phyloP scores from a whole-genome alignment of 306 rosid genomes.

The Quercus suber region DNA sequence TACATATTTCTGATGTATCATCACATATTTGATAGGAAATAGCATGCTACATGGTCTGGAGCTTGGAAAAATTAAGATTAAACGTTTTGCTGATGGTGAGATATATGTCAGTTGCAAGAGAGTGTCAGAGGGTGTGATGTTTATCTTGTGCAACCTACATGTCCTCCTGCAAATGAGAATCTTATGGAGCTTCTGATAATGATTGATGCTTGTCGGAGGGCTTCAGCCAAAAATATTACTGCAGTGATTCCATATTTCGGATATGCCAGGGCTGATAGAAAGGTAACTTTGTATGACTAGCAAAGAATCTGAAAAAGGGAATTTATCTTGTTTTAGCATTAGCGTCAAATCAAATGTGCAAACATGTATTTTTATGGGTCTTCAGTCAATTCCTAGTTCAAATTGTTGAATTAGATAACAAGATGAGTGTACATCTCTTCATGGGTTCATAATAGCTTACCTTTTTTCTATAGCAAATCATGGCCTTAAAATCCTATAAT shows the following conservation, averaged over 20 bases:
- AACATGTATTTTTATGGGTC: background rate
- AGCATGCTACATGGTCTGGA: slow-evolving; percentile 91
- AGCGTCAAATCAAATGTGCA: background rate
- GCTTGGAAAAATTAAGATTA: slow-evolving; percentile 81
- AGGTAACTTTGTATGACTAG: slow-evolving; percentile 38
- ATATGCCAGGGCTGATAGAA: slow-evolving; percentile 97
- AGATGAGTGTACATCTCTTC: background rate
- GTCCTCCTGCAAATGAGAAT: slow-evolving; percentile 96
- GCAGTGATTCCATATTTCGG: slow-evolving; percentile 96
- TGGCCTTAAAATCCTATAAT: background rate
- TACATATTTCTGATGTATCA: slow-evolving; percentile 3
- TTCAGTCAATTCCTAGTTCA: background rate
- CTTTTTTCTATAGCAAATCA: background rate
- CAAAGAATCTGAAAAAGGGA: background rate
- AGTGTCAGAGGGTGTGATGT: slow-evolving; percentile 97
- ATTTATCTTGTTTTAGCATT: background rate
- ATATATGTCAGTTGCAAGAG: slow-evolving; percentile 97
- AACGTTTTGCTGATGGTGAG: slow-evolving; percentile 97
- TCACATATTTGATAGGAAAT: slow-evolving; percentile 55
- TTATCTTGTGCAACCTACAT: slow-evolving; percentile 92
- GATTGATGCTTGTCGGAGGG: slow-evolving; percentile 96
- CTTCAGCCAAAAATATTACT: slow-evolving; percentile 90
- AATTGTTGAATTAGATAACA: background rate
- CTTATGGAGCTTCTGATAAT: slow-evolving; percentile 93
- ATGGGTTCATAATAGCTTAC: background rate